phyloP scores from a whole-genome alignment of 768 basidiomycete genomes.

The Lactarius vividus region DNA sequence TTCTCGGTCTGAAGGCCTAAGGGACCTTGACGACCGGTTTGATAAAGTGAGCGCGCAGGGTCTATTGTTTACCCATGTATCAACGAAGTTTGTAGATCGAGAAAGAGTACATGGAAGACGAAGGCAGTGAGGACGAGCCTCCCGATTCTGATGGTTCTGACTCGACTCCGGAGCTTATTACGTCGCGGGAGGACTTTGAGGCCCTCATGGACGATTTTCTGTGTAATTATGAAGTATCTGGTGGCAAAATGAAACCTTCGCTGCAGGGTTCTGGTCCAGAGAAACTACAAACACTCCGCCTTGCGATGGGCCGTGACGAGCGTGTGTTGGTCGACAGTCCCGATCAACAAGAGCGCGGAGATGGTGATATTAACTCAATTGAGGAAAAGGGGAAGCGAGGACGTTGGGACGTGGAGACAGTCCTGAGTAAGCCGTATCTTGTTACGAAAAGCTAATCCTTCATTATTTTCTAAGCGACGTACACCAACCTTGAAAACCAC shows the following conservation, averaged over 20 bases:
- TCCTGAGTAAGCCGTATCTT: conserved; percentile 64
- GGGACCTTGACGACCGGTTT: conserved; percentile 89
- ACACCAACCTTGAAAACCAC: conserved; percentile 97
- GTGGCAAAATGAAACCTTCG: conserved; percentile 78
- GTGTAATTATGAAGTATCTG: conserved; percentile 84
- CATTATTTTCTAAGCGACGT: conserved; percentile 61
- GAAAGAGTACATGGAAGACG: conserved; percentile 69
- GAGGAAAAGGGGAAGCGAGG: conserved; percentile 59
- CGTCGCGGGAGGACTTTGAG: conserved; percentile 85
- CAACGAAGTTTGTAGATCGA: conserved; percentile 57
- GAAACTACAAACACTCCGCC: conserved; percentile 78
- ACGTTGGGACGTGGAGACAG: conserved; percentile 95
- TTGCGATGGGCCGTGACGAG: conserved; percentile 70
- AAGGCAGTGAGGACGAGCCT: conserved; percentile 47
- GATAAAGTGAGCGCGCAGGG: conserved; percentile 63
- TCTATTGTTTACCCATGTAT: neutral
- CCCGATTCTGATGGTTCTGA: conserved; percentile 46
- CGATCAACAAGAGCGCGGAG: conserved; percentile 43
- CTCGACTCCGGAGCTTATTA: conserved; percentile 70
- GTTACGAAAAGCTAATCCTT: neutral
- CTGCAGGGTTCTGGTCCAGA: conserved; percentile 71
- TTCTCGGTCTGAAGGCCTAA: conserved; percentile 86
- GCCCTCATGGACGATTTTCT: conserved; percentile 92
- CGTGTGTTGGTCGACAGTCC: conserved; percentile 47
- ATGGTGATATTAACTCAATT: conserved; percentile 43